A percentile compares a stretch with the other conserved stretches of the same genome.
Evolutionary conservation across 805 yeast genomes (phyloP).

Genomic region (Priceomyces fermenticarens): DNA sequence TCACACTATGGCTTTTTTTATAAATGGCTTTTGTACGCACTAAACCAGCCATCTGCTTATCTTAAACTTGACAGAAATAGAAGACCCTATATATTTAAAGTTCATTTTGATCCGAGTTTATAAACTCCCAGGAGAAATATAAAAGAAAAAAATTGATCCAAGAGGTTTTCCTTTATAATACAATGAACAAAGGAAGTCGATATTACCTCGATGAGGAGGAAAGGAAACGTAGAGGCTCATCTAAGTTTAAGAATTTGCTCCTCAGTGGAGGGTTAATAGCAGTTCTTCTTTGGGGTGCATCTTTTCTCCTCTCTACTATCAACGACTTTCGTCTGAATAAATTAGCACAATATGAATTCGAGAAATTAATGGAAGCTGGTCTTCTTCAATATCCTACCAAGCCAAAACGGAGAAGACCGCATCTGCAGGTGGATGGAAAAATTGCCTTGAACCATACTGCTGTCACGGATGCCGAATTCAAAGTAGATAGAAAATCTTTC

Average conservation of each 20-base stretch:
- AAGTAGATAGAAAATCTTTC: conserved; percentile 49
- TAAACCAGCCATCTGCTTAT: too few relatives aligned
- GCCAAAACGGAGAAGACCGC: conserved; percentile 3
- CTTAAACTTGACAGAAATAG: too few relatives aligned
- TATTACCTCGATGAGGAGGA: conserved; percentile 1
- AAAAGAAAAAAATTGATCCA: too few relatives aligned
- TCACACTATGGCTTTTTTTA: too few relatives aligned
- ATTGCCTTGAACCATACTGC: conserved; percentile 25
- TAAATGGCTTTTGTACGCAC: too few relatives aligned
- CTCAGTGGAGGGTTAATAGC: conserved; percentile 20
- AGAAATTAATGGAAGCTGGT: conserved; percentile 1
- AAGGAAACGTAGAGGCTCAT: not conserved
- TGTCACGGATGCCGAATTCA: conserved; percentile 54
- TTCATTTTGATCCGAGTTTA: too few relatives aligned
- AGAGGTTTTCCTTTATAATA: too few relatives aligned
- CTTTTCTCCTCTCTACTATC: conserved; percentile 24
- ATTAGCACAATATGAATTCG: conserved; percentile 1
- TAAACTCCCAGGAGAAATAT: too few relatives aligned
- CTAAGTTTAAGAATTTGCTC: conserved; percentile 4
- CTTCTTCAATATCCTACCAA: not conserved
- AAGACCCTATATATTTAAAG: too few relatives aligned
- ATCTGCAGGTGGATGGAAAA: conserved; percentile 14
- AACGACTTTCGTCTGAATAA: conserved; percentile 10
- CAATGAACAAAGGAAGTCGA: conserved; percentile 1
- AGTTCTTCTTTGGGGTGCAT: conserved; percentile 36